Base-by-base conservation (phyloP, 768 basidiomycete genomes). In the Fibroporia radiculosa region DNA sequence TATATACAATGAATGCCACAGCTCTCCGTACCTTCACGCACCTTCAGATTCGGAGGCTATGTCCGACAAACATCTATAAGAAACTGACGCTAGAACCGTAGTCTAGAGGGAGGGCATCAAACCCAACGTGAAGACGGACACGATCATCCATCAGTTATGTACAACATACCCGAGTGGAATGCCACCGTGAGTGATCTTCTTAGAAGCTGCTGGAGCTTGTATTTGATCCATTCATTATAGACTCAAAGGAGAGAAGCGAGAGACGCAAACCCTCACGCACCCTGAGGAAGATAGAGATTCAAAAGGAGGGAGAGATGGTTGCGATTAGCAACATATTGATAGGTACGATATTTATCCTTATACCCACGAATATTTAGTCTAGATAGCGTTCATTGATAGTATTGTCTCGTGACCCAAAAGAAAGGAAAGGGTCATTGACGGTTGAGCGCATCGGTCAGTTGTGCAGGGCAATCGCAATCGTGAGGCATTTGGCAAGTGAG, bases 111-210 rank as follows among this genome's bases (percentile, higher is more conserved):
- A 64, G 45, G 34, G 47, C 12, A 28, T 63, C 16, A 52, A 51
- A 16, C 59, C 59, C 0, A 45, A 56, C 14, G 59, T 51, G 2
- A 61, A 59, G 49, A 61, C 52, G 1, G 62, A 56, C 43, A 54
- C 54, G 3, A 64, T 61, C 20, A 58, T 62, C 33, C 47, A 48
- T 27, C 46, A 54, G 42, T 50, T 62, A 31, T 22, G 57, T 7
- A 47, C 26, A 26, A 64, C 58, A 20, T 49, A 58, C 35, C 63
- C 62, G n/a, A 29, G 26, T 20, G 61, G 62, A 0, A 54, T 61
- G 0, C 62, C 61, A 5, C 37, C n/a, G 36, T 41, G 16, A 26
- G 40, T 41, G 19, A 3, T 23, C 26, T 36, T 36, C 8, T 36
- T 19, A 10, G 29, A n/a, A 10, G 29, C n/a, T n/a, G 10, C 29